A percentile compares a stretch with the other conserved stretches of the same genome.
Evolutionary conservation across 2,329 filamentous ascomycete genomes (phyloP).

Genomic region (Sporothrix phasma): DNA sequence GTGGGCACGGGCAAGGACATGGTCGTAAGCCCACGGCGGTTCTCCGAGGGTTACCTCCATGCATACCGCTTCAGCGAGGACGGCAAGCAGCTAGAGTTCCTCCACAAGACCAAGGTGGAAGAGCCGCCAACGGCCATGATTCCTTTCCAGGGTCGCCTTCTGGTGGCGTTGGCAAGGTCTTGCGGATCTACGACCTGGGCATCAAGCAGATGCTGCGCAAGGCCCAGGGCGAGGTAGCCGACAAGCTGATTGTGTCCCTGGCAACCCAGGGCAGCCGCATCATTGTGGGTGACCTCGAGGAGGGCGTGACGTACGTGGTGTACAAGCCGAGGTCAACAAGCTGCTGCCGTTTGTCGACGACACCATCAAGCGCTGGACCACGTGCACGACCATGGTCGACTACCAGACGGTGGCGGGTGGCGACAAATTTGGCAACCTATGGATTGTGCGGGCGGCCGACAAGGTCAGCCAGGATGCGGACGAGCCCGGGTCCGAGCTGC

Average conservation of each 20-base stretch:
- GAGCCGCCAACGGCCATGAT: conserved; percentile 82
- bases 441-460: conserved; percentile 77
- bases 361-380: conserved; percentile 80
- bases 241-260: conserved; percentile 77
- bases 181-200: conserved; percentile 87
- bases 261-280: conserved; percentile 88
- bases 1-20: conserved; percentile 93
- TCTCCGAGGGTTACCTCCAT: conserved; percentile 73
- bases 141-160: conserved; percentile 82
- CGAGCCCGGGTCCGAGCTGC: conserved; percentile 80
- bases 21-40: conserved; percentile 64
- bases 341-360: conserved; percentile 93
- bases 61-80: conserved; percentile 84
- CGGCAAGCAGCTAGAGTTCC: conserved; percentile 82
- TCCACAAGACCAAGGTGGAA: conserved; percentile 91
- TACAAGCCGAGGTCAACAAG: conserved; percentile 87
- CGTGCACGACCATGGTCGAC: conserved; percentile 85
- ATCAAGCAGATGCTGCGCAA: conserved; percentile 90
- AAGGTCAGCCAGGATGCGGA: conserved; percentile 85
- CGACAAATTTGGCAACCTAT: conserved; percentile 96
- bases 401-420: conserved; percentile 93
- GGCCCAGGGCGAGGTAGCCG: conserved; percentile 67
- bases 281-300: conserved; percentile 82
- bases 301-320: conserved; percentile 83
- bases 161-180: conserved; percentile 70